phyloP scores from a whole-genome alignment of 805 yeast genomes.

The Pichia deserticola region DNA sequence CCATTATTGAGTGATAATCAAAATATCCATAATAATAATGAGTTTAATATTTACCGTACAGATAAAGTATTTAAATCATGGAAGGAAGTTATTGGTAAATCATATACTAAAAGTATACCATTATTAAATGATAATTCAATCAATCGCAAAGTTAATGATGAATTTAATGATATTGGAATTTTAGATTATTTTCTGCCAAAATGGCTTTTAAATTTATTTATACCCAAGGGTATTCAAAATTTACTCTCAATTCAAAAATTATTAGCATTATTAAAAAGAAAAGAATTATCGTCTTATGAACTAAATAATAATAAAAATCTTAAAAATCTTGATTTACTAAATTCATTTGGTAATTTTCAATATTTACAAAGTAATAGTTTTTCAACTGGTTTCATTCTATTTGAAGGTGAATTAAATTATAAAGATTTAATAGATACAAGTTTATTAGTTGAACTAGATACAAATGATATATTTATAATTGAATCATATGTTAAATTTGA shows the following conservation, averaged over 20 bases:
- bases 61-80: slow-evolving; percentile 6
- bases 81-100: slow-evolving; percentile 7
- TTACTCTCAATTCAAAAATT: slow-evolving; percentile 4
- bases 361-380: background rate
- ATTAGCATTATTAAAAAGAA: slow-evolving; percentile 3
- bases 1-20: background rate
- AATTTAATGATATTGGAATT: background rate
- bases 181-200: slow-evolving; percentile 10
- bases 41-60: background rate
- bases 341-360: slow-evolving; percentile 1
- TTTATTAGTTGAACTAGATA: slow-evolving; percentile 11
- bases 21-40: background rate
- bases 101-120: slow-evolving; percentile 6
- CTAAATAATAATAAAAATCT: background rate
- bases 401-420: slow-evolving; percentile 1
- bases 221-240: slow-evolving; percentile 8
- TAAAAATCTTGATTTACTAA: slow-evolving; percentile 1
- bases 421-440: slow-evolving; percentile 3
- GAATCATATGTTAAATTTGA: slow-evolving; percentile 8
- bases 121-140: background rate
- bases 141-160: background rate
- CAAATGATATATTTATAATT: slow-evolving; percentile 6
- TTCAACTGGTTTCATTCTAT: slow-evolving; percentile 4
- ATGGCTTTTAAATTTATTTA: slow-evolving; percentile 8
- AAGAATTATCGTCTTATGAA: background rate